Conservation (phyloP, 768 basidiomycete species). For the Leccinum rimulosum region DNA sequence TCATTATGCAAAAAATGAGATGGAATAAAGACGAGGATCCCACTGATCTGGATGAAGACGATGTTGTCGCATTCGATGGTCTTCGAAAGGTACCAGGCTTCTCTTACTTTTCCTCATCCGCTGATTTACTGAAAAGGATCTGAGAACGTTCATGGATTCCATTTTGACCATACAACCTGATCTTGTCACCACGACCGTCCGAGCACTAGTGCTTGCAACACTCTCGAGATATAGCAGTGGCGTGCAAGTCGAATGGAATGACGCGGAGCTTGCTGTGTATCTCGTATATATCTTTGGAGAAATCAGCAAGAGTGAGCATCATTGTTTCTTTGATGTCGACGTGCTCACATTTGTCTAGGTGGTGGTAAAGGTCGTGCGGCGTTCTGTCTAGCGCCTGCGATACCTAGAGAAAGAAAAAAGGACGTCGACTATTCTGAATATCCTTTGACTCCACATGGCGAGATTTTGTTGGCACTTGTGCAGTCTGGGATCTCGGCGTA, state of each 20-base stretch:
- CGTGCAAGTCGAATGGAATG: constrained; percentile 76
- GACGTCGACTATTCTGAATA: constrained; percentile 72
- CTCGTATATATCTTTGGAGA: constrained; percentile 94
- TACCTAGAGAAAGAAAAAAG: constrained; percentile 67
- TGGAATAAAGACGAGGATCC: constrained; percentile 83
- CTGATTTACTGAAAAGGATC: constrained; percentile 53
- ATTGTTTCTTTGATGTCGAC: neutral
- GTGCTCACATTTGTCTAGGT: constrained; percentile 37
- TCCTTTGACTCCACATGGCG: constrained; percentile 86
- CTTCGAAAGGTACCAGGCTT: constrained; percentile 68
- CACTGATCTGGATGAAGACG: constrained; percentile 87
- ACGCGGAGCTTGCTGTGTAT: constrained; percentile 91
- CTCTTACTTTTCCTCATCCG: constrained; percentile 1
- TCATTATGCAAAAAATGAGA: constrained; percentile 83
- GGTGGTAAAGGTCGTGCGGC: constrained; percentile 80
- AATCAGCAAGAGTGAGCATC: constrained; percentile 74
- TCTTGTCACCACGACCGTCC: constrained; percentile 77
- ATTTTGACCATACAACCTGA: constrained; percentile 82
- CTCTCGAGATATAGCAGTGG: constrained; percentile 65
- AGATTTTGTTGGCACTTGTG: constrained; percentile 82
- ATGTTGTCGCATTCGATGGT: constrained; percentile 75
- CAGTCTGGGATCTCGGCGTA: constrained; percentile 79
- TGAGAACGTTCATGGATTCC: constrained; percentile 84
- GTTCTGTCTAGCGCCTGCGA: constrained; percentile 75
- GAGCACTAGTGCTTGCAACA: constrained; percentile 69